These are phyloP conservation scores for Pseudoturritis turrita DNA, from an alignment of 345 rosid genomes.

Conservation along the genomic window DNA sequence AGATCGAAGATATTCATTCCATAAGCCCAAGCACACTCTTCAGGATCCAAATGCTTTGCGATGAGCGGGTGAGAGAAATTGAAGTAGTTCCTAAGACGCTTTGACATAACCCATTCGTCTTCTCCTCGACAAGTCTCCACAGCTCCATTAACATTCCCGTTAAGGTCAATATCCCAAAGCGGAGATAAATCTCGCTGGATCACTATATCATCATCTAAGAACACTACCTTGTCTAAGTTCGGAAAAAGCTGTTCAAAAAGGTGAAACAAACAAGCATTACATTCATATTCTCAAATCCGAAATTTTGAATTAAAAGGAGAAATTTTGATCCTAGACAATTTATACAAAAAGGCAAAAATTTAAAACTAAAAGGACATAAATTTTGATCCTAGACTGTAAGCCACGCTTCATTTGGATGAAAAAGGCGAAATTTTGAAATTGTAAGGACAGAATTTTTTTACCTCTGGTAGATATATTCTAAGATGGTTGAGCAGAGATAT, in stretches of 20 bases:
- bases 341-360: not conserved
- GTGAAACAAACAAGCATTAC: slow-evolving; percentile 13
- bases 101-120: slow-evolving; percentile 98
- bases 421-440: not conserved
- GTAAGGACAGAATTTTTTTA: slow-evolving; percentile 27
- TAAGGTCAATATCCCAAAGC: slow-evolving; percentile 87
- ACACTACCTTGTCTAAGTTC: slow-evolving; percentile 85
- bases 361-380: not conserved
- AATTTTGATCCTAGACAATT: slow-evolving; percentile 18
- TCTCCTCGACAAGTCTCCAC: slow-evolving; percentile 98
- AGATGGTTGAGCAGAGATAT: slow-evolving; percentile 98
- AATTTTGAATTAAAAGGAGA: not conserved
- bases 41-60: slow-evolving; percentile 68
- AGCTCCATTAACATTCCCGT: slow-evolving; percentile 95
- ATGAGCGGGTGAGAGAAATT: slow-evolving; percentile 97
- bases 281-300: not conserved
- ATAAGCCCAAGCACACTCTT: slow-evolving; percentile 99
- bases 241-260: slow-evolving; percentile 82
- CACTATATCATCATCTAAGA: slow-evolving; percentile 94
- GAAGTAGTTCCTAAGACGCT: slow-evolving; percentile 93
- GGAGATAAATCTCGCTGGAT: slow-evolving; percentile 89
- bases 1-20: slow-evolving; percentile 99
- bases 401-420: not conserved
- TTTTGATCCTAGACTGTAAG: not conserved
- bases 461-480: slow-evolving; percentile 97